These are phyloP conservation scores for Penicillium macrosclerotiorum DNA, from an alignment of 495 filamentous ascomycete species.

Conservation along the genomic window DNA sequence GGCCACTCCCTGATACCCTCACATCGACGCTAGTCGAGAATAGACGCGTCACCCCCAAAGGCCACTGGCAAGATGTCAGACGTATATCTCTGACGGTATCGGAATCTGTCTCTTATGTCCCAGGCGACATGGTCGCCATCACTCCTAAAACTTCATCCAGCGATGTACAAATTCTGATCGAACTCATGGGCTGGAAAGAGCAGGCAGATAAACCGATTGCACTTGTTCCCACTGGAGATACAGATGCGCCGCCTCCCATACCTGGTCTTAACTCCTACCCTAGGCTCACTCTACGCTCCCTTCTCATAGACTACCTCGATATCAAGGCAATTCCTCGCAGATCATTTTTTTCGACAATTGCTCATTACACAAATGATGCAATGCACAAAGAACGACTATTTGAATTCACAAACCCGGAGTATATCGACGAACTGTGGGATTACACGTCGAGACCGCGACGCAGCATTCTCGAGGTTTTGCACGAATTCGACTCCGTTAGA, in stretches of 20 bases:
- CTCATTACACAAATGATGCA: constrained; percentile 67
- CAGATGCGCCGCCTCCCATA: constrained; percentile 41
- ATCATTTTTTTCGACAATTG: constrained; percentile 73
- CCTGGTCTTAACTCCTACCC: constrained; percentile 37
- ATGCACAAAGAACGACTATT: constrained; percentile 76
- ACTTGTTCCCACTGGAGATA: constrained; percentile 36
- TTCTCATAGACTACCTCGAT: constrained; percentile 81
- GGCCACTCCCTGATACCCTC: constrained; percentile 53
- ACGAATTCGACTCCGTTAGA: constrained; percentile 82
- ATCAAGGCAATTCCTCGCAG: constrained; percentile 85
- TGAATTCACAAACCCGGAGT: constrained; percentile 75
- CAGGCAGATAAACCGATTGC: constrained; percentile 65
- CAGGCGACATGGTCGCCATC: constrained; percentile 75
- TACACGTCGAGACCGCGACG: constrained; percentile 91
- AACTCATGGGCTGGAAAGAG: constrained; percentile 70
- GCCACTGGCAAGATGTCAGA: constrained; percentile 94
- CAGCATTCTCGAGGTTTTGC: constrained; percentile 85
- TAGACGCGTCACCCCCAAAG: constrained; percentile 65
- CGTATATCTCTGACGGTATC: constrained; percentile 59
- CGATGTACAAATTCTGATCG: constrained; percentile 73
- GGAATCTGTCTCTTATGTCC: constrained; percentile 46
- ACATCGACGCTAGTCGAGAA: constrained; percentile 51
- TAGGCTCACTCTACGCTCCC: constrained; percentile 65
- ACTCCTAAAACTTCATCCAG: constrained; percentile 81
- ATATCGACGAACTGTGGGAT: constrained; percentile 88